phyloP scores from a whole-genome alignment of 495 filamentous ascomycete genomes.

The Jackrogersella minutella region DNA sequence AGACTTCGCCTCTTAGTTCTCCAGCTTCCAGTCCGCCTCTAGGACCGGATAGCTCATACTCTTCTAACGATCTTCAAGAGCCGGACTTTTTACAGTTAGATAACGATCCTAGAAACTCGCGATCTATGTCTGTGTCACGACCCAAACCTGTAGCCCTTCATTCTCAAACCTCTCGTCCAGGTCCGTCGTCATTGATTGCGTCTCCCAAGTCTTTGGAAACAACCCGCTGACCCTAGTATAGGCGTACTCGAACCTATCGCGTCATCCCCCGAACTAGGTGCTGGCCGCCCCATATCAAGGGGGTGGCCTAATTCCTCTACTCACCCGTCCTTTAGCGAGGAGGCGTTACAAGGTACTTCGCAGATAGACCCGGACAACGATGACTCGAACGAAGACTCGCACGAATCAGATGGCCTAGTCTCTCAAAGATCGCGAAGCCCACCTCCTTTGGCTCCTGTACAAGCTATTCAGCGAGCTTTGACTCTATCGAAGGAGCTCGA shows the following conservation, averaged over 20 bases:
- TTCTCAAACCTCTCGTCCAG: constrained; percentile 37
- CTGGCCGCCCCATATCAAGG: constrained; percentile 54
- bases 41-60: constrained; percentile 62
- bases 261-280: constrained; percentile 63
- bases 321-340: constrained; percentile 54
- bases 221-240: constrained; percentile 43
- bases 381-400: constrained; percentile 45
- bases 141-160: constrained; percentile 50
- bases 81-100: constrained; percentile 83
- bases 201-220: background rate
- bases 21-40: constrained; percentile 81
- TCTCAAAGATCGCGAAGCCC: constrained; percentile 75
- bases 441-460: constrained; percentile 73
- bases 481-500: constrained; percentile 87
- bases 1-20: constrained; percentile 92
- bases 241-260: constrained; percentile 70
- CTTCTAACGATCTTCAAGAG: constrained; percentile 69
- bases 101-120: constrained; percentile 45
- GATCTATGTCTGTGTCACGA: constrained; percentile 46
- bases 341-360: constrained; percentile 49
- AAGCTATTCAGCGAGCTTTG: constrained; percentile 84
- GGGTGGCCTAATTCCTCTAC: constrained; percentile 50
- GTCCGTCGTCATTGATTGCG: constrained; percentile 23
- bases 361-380: constrained; percentile 58
- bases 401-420: constrained; percentile 48